phyloP scores from a whole-genome alignment of 2,329 filamentous ascomycete species.

The Rhynchosporium secalis region DNA sequence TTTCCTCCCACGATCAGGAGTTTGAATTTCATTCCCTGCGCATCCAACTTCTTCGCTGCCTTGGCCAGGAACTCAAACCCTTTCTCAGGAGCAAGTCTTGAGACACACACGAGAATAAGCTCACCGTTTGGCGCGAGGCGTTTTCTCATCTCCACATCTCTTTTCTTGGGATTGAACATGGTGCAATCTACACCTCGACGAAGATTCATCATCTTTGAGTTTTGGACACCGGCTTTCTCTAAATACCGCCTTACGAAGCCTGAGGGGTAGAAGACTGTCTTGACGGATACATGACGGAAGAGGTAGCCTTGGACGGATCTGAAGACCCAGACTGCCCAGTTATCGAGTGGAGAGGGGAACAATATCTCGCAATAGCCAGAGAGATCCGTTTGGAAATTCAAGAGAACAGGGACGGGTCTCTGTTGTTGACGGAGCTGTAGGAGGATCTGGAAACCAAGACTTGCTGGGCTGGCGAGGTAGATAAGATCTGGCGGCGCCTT shows the following conservation, averaged over 20 bases:
- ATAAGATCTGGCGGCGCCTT: conserved; percentile 61
- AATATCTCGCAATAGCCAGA: conserved; percentile 68
- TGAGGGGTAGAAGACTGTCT: conserved; percentile 69
- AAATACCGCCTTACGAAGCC: conserved; percentile 63
- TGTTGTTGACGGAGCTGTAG: conserved; percentile 65
- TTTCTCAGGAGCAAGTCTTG: conserved; percentile 68
- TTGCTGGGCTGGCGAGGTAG: conserved; percentile 69
- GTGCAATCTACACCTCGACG: conserved; percentile 65
- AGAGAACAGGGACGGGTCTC: conserved; percentile 56
- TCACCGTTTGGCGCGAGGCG: conserved; percentile 61
- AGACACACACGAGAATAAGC: conserved; percentile 65
- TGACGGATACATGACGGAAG: conserved; percentile 60
- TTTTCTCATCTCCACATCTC: conserved; percentile 52
- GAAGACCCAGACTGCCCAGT: conserved; percentile 62
- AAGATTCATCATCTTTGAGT: conserved; percentile 58
- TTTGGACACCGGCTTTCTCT: conserved; percentile 54
- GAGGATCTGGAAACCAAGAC: conserved; percentile 69
- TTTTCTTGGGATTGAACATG: conserved; percentile 56
- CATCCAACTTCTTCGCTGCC: conserved; percentile 54
- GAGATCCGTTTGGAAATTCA: conserved; percentile 73
- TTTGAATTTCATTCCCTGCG: conserved; percentile 58
- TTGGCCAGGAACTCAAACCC: conserved; percentile 67
- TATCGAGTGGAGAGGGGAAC: conserved; percentile 63
- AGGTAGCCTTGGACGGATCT: conserved; percentile 65
- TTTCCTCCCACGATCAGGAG: conserved; percentile 69